Evolutionary conservation across 192 early-diverging fungal species (phyloP).

Genomic region (Polychytrium aggregatum): DNA sequence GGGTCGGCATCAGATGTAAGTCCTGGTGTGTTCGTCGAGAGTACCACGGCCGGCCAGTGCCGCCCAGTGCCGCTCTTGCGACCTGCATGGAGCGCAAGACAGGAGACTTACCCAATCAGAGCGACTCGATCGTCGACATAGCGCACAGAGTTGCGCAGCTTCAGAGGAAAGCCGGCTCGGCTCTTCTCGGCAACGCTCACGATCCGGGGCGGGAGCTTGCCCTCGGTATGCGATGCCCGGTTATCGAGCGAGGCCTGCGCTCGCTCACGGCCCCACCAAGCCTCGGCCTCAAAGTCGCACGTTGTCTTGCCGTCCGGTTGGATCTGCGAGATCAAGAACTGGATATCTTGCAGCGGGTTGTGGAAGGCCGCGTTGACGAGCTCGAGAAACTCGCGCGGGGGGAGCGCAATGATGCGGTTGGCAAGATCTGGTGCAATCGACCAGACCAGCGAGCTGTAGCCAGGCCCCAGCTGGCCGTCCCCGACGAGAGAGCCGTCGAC

Average conservation of each 20-base stretch:
- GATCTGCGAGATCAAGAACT: conserved; percentile 54
- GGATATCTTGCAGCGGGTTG: conserved; percentile 56
- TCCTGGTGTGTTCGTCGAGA: no score
- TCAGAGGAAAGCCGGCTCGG: conserved; percentile 73
- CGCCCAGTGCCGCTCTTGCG: no score
- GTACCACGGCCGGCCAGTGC: no score
- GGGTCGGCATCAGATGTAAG: background rate
- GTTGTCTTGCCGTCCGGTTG: conserved; percentile 20
- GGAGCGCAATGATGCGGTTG: conserved; percentile 45
- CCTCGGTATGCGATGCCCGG: no score
- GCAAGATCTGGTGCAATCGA: conserved; percentile 60
- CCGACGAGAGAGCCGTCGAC: background rate
- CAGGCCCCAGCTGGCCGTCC: conserved; percentile 45
- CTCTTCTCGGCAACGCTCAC: conserved; percentile 49
- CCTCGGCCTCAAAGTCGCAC: conserved; percentile 45
- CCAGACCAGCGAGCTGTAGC: conserved; percentile 79
- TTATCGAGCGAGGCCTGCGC: background rate
- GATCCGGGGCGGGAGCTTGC: conserved; percentile 43
- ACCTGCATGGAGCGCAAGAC: background rate
- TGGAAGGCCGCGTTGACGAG: conserved; percentile 78
- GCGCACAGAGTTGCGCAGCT: conserved; percentile 65
- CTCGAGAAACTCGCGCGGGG: conserved; percentile 47
- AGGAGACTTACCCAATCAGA: conserved; percentile 67
- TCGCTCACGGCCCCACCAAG: conserved; percentile 52
- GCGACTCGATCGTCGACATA: conserved; percentile 70